phyloP scores from a whole-genome alignment of 768 basidiomycete species.

The Boletus subcaerulescens region DNA sequence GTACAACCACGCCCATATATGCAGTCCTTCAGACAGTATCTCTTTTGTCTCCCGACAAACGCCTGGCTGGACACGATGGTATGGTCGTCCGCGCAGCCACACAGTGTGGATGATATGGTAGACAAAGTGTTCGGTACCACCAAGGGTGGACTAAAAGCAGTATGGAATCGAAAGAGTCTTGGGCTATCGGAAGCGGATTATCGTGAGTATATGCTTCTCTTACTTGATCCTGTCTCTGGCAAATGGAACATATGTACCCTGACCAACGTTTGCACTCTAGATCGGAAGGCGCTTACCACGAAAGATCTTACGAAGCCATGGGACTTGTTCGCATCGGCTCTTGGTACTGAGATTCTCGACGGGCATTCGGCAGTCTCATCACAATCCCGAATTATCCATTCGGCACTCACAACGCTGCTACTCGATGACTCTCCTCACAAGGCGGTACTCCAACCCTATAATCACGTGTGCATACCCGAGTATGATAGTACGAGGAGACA shows the following conservation, averaged over 20 bases:
- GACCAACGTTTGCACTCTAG: conserved; percentile 2
- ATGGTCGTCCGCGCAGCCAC: conserved; percentile 85
- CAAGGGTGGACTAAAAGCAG: conserved; percentile 46
- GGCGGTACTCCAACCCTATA: conserved; percentile 72
- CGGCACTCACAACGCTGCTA: conserved; percentile 46
- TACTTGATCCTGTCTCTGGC: neutral
- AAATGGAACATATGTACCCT: neutral
- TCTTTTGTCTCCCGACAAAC: conserved; percentile 58
- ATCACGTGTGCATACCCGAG: conserved; percentile 75
- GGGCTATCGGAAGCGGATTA: conserved; percentile 63
- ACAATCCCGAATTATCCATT: conserved; percentile 29
- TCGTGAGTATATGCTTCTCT: conserved; percentile 47
- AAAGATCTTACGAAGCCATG: conserved; percentile 76
- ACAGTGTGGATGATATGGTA: conserved; percentile 76
- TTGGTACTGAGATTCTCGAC: neutral
- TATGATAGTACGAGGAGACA: conserved; percentile 49
- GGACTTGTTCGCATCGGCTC: conserved; percentile 35
- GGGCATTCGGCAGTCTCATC: neutral
- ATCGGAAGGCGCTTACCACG: conserved; percentile 44
- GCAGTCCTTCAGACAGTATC: conserved; percentile 54
- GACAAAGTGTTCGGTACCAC: conserved; percentile 50
- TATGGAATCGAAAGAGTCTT: conserved; percentile 81
- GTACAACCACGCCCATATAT: conserved; percentile 68
- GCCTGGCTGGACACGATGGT: conserved; percentile 82
- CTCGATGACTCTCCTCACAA: conserved; percentile 53